Evolutionary conservation across 2,329 filamentous ascomycete genomes (phyloP), one percentile per base, ranked within the genome.

Genomic region (Annulohypoxylon truncatum): DNA sequence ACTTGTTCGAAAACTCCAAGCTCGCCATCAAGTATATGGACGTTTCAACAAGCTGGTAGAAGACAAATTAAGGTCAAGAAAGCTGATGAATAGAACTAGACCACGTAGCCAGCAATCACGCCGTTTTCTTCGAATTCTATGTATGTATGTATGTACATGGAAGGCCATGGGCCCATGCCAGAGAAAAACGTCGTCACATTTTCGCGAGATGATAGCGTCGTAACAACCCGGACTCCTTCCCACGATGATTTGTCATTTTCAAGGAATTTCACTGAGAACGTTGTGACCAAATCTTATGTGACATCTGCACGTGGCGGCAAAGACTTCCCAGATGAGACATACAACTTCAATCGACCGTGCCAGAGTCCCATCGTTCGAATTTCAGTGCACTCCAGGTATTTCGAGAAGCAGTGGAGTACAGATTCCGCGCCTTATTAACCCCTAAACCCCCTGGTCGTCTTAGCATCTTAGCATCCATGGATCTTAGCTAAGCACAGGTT

Each of bases 151-250:
- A 26, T 26, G 20, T n/a, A 26, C 22, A 46, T 46, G 18, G 38
- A 42, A 22, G 38, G 28, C 50, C 42, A 48, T 56, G 29, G 48
- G 10, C 4, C 53, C 64, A 42, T 44, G 51, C 57, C 57, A 26
- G n/a, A 60, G 31, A 61, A 53, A 28, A 46, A 15, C 53, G 33
- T 40, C 46, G 61, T 71, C 69, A 71, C 69, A 65, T 64, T 51
- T 60, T 51, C 55, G 56, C 29, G 61, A 71, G 62, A 70, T 70
- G 67, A 70, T 62, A 65, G 47, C 54, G 60, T 70, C 26, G 57
- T 51, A 71, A 48, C 15, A 61, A 38, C 53, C 59, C 40, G 46
- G 44, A 40, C 31, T 29, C 22, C 10, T 59, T 47, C 18, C 50
- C 29, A 33, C 29, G 22, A 35, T 48, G 47, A 64, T 61, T 66